Percentiles rank a stretch among this genome's conserved stretches.
These are phyloP conservation scores for Suhomyces vadensis DNA, from an alignment of 805 yeast species.

Conservation along the genomic window DNA sequence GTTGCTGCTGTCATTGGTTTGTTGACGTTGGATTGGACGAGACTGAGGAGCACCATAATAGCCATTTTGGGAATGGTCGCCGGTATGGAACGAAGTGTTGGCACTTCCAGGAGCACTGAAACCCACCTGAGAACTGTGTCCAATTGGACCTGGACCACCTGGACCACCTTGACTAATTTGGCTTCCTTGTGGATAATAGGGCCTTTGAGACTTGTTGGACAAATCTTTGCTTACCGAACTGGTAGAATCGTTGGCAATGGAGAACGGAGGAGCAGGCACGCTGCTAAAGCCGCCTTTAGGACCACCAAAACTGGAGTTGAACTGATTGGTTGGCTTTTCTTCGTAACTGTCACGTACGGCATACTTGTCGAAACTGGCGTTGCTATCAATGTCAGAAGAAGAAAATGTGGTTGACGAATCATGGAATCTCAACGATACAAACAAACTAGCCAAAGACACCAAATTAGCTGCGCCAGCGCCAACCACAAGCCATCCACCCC, in stretches of 20 bases:
- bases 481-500: slow-evolving; percentile 74
- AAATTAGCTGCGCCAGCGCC: slow-evolving; percentile 64
- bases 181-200: too few species aligned
- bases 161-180: too few species aligned
- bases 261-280: slow-evolving; percentile 1
- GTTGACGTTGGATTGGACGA: background rate
- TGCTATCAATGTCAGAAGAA: background rate
- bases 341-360: background rate
- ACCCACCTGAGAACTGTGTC: too few species aligned
- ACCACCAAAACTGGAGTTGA: slow-evolving; percentile 5
- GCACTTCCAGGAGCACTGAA: too few species aligned
- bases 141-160: too few species aligned
- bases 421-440: slow-evolving; percentile 19
- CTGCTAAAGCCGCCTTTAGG: slow-evolving; percentile 24
- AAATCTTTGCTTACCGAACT: slow-evolving; percentile 21
- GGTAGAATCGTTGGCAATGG: slow-evolving; percentile 2
- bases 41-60: background rate
- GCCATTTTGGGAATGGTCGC: too few species aligned
- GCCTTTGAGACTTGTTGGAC: too few species aligned
- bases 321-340: slow-evolving; percentile 1
- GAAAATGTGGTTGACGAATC: background rate
- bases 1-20: slow-evolving; percentile 10
- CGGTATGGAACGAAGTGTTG: too few species aligned
- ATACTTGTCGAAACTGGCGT: slow-evolving; percentile 2
- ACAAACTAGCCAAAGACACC: slow-evolving; percentile 50